Base-by-base conservation (phyloP, 208 protist species). In the Acanthamoeba rhysodes region DNA sequence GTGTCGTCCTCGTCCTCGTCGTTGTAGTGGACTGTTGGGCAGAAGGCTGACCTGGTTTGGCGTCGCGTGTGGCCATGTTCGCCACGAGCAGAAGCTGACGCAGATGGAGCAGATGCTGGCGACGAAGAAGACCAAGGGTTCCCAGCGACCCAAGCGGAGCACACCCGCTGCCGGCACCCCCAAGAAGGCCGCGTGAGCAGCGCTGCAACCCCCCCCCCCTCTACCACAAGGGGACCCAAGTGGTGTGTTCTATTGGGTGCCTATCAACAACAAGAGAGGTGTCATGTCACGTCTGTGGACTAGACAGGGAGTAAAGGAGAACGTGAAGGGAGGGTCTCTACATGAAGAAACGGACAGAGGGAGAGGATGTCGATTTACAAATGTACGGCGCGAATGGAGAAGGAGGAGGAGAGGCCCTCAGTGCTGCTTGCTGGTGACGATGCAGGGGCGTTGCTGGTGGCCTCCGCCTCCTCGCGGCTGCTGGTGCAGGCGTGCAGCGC, bases 101-200 rank as follows among this genome's bases (percentile, higher is more conserved):
- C 70, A 78, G 70, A 78, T 78, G 70, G 70, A 78, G n/a, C n/a
- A 78, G 70, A 24, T 48, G 70, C 70, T 78, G 24, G 70, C 70
- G 24, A 24, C 70, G 32, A 78, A 78, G 70, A 78, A 78, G 70
- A 12, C 18, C 24, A 78, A 45, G 70, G 34, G 70, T 29, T 2
- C 24, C 29, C 7, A 6, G 70, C 6, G 70, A 12, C n/a, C 32
- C 27, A 78, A 78, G 32, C 18, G 34, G 32, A 12, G 8, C 8
- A 14, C 70, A 18, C 29, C 37, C 32, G 53, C 53, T 22, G 16
- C 53, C 22, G 53, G 53, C 7, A 18, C 32, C 14, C 8, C 70
- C 32, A 78, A 78, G 70, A 78, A 78, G n/a, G 2, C 29, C n/a
- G 22, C 62, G 0, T 68, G 24, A n/a, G n/a, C n/a, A 68, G 24